Conservation (phyloP, 2,329 filamentous ascomycete species). For the Microsporum canis region DNA sequence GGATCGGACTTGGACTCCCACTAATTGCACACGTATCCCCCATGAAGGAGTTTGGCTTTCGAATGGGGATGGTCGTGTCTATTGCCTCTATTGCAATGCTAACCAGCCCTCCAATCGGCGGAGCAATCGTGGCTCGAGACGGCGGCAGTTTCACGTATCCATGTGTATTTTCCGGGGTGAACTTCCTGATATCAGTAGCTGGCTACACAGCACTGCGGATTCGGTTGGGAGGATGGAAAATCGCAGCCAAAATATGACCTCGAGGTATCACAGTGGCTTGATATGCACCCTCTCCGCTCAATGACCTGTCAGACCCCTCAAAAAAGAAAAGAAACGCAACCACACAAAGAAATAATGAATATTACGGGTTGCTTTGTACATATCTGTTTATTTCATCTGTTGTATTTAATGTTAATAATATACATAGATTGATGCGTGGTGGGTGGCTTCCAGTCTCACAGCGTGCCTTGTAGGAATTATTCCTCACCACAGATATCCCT, state of each 20-base stretch:
- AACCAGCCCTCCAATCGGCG: not conserved
- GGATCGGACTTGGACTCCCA: not conserved
- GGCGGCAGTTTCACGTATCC: conserved; percentile 1
- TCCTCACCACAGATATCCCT: too few species aligned
- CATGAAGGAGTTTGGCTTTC: conserved; percentile 2
- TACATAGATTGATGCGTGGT: too few species aligned
- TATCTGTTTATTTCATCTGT: not conserved
- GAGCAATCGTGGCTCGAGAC: not conserved
- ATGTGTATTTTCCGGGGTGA: not conserved
- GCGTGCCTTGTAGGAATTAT: too few species aligned
- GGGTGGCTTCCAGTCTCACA: too few species aligned
- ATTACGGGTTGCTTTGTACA: not conserved
- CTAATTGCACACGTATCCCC: not conserved
- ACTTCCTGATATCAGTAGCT: not conserved
- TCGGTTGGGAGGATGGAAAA: not conserved
- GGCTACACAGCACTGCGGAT: not conserved
- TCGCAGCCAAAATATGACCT: not conserved
- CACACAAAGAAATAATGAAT: not conserved
- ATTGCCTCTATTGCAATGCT: not conserved
- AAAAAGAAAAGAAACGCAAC: not conserved
- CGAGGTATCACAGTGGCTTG: not conserved
- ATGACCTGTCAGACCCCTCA: not conserved
- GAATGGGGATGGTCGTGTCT: not conserved
- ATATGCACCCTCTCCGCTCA: not conserved
- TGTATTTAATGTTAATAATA: not conserved